Conservation (phyloP, 768 basidiomycete species). For the Mycena vulgaris region DNA sequence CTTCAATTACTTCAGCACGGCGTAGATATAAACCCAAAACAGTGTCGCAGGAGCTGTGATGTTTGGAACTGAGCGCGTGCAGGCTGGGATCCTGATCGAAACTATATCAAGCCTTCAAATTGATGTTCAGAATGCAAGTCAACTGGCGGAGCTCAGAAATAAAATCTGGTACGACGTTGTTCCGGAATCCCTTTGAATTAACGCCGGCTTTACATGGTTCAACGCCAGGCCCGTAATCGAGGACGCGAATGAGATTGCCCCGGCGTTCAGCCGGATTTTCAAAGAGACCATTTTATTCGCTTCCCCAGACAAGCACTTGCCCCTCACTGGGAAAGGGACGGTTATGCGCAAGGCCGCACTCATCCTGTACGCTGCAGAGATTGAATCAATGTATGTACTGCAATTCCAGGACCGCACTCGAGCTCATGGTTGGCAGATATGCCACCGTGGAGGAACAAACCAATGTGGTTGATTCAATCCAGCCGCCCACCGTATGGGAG, state of each 20-base stretch:
- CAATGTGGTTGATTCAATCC: not conserved
- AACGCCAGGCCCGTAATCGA: constrained; percentile 46
- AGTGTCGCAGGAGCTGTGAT: constrained; percentile 46
- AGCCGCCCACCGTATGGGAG: not conserved
- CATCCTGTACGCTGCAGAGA: constrained; percentile 54
- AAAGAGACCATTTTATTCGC: constrained; percentile 61
- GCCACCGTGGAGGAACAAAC: not conserved
- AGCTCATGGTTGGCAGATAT: not conserved
- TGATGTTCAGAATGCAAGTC: constrained; percentile 42
- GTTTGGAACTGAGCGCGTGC: constrained; percentile 50
- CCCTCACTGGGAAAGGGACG: constrained; percentile 57
- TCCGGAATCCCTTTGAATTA: not conserved
- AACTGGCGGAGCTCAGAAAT: constrained; percentile 48
- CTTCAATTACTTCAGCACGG: constrained; percentile 19
- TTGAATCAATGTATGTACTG: constrained; percentile 44
- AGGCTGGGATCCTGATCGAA: constrained; percentile 52
- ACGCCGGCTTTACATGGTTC: too few relatives aligned
- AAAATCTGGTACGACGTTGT: constrained; percentile 45
- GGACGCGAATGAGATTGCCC: constrained; percentile 50
- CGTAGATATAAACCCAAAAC: not conserved
- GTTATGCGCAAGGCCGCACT: constrained; percentile 53
- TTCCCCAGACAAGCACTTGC: constrained; percentile 47
- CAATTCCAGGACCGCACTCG: not conserved
- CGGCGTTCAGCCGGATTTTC: constrained; percentile 53
- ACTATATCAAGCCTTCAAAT: constrained; percentile 31